Evolutionary conservation across 1,284 basidiomycete genomes (phyloP).

Genomic region (Neolentinus lepideus): DNA sequence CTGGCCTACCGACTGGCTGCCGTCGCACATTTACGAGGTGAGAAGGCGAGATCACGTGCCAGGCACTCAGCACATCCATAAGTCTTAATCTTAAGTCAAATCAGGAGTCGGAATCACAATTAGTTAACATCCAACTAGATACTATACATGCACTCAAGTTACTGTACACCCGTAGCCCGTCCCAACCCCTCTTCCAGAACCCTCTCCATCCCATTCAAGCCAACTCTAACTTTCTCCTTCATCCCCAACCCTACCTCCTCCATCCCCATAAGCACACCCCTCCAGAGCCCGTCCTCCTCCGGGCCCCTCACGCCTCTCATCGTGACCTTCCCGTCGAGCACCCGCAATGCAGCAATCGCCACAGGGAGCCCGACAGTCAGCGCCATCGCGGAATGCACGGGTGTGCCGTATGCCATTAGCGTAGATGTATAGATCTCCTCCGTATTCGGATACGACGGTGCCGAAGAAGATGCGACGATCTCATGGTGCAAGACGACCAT

Average conservation of each 20-base stretch:
- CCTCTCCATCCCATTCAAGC: not conserved
- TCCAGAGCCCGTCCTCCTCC: slow-evolving; percentile 50
- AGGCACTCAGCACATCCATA: no score
- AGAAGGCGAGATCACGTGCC: no score
- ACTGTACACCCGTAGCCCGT: not conserved
- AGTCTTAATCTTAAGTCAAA: no score
- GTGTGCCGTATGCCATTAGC: slow-evolving; percentile 66
- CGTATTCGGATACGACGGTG: slow-evolving; percentile 13
- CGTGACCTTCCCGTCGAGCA: slow-evolving; percentile 62
- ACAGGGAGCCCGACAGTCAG: slow-evolving; percentile 84
- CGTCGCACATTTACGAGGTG: no score
- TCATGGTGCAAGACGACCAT: slow-evolving; percentile 88
- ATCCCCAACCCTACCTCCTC: slow-evolving; percentile 61
- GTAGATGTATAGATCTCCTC: slow-evolving; percentile 70
- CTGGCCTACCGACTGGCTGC: no score
- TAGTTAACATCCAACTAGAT: no score
- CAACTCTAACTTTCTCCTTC: slow-evolving; percentile 37
- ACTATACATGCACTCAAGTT: no score
- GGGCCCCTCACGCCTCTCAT: slow-evolving; percentile 66
- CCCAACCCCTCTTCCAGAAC: not conserved
- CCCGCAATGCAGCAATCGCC: slow-evolving; percentile 68
- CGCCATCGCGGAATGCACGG: slow-evolving; percentile 76
- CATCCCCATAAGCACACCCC: slow-evolving; percentile 53
- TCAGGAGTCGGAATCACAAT: no score
- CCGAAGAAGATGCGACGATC: slow-evolving; percentile 35